A percentile compares a stretch with the other conserved stretches of the same genome.
phyloP scores from a whole-genome alignment of 2,329 filamentous ascomycete species.

The Ophiostoma quercus region DNA sequence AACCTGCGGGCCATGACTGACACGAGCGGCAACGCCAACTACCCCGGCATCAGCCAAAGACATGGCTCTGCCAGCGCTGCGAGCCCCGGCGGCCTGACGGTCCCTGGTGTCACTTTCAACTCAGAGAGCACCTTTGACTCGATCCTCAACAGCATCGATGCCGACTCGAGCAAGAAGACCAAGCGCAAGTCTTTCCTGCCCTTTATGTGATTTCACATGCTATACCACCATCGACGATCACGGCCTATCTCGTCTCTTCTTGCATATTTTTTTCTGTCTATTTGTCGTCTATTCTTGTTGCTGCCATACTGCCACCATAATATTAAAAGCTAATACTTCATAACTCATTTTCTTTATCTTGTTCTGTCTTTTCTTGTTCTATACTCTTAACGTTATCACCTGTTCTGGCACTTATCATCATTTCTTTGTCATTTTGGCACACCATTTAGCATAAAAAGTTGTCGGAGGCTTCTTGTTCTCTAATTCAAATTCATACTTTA shows the following conservation, averaged over 20 bases:
- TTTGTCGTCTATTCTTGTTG: not conserved
- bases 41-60: not conserved
- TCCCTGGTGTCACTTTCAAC: not conserved
- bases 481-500: too few species aligned
- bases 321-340: not conserved
- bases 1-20: constrained; percentile 27
- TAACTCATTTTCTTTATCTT: not conserved
- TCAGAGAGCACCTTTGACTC: constrained; percentile 34
- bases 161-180: constrained; percentile 29
- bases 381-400: not conserved
- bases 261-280: not conserved
- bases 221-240: not conserved
- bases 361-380: not conserved
- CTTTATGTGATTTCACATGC: constrained; percentile 21
- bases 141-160: constrained; percentile 37
- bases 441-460: not conserved
- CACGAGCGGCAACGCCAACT: constrained; percentile 14
- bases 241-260: not conserved
- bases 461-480: not conserved
- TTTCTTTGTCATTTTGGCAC: not conserved
- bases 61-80: not conserved
- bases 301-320: not conserved
- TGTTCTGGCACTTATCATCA: not conserved
- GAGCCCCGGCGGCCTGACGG: not conserved
- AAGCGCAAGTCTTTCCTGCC: constrained; percentile 31